phyloP scores from a whole-genome alignment of 352 stramenopile species.

The Pythium dissotocum region DNA sequence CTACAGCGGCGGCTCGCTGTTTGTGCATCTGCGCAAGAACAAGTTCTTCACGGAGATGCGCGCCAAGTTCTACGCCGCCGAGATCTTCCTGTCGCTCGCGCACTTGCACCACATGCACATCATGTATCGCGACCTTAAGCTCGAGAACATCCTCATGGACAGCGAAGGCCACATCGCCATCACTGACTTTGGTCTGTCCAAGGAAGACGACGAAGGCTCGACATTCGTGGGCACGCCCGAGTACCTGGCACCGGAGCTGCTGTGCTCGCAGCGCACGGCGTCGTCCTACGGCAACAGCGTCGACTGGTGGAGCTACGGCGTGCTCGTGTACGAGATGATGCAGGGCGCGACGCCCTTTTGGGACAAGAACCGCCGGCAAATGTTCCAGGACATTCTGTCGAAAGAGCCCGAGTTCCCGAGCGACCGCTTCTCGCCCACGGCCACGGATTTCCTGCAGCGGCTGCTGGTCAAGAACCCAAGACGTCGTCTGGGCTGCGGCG shows the following conservation, averaged over 20 bases:
- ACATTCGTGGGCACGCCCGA: constrained; percentile 86
- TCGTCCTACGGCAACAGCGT: constrained; percentile 85
- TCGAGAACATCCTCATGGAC: constrained; percentile 91
- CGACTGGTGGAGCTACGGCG: constrained; percentile 88
- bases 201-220: constrained; percentile 81
- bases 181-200: constrained; percentile 88
- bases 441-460: constrained; percentile 65
- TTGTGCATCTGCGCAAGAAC: constrained; percentile 81
- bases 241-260: constrained; percentile 82
- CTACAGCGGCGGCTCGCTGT: constrained; percentile 84
- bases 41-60: constrained; percentile 68
- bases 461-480: constrained; percentile 78
- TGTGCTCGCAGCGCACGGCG: constrained; percentile 69
- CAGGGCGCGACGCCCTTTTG: constrained; percentile 81
- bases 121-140: constrained; percentile 89
- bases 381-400: constrained; percentile 87
- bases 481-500: constrained; percentile 62
- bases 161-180: constrained; percentile 81
- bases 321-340: constrained; percentile 90
- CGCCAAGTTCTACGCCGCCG: constrained; percentile 84
- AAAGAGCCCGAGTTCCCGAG: constrained; percentile 64
- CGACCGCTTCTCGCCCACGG: constrained; percentile 65
- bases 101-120: constrained; percentile 89
- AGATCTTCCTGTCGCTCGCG: constrained; percentile 78
- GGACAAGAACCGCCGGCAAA: constrained; percentile 81